Evolutionary conservation across 1,139 yeast genomes (phyloP), one percentile per base, ranked within the genome.

Genomic region (Wickerhamomyces sp.): DNA sequence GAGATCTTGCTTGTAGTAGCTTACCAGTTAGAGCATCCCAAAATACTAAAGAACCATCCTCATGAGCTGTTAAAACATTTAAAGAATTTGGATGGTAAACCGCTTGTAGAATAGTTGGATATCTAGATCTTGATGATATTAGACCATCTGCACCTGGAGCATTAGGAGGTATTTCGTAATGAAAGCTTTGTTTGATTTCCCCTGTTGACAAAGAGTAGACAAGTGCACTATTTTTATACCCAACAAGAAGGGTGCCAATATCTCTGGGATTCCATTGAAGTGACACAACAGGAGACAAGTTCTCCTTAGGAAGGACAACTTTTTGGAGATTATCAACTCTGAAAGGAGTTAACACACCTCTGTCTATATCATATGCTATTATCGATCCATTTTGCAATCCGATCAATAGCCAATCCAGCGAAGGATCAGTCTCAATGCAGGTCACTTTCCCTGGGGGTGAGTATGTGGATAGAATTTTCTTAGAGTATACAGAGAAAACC

Each of bases 81-180:
- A 88, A 72, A 0, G 97, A 97, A 58, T 89, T 88, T 3, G 99
- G 98, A 58, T 90, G 97, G 76, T 87, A 92, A 31, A 78, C 68
- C 0, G 96, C 81, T 39, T 77, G 78, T 2, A 68, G 52, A 3
- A 86, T 57, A 32, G 68, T 75, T 1, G 92, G 82, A 24, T 59
- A 62, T 35, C 79, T 60, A 16, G 45, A 41, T 21, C 51, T 51
- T 38, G 44, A 48, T n/a, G 67, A 61, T 6, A 75, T 70, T 2
- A 74, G 65, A 37, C 70, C 75, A 36, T 74, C 78, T 9, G 84
- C 86, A 22, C 85, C 85, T 1, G 79, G 76, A 0, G 85, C 82
- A 32, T 74, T 74, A n/a, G 74, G 64, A 0, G 78, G 76, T 3
- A 87, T 55, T 43, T 70, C 76, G 57, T 84, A 86, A 1, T 75